Evolutionary conservation across 2,329 filamentous ascomycete genomes (phyloP).

Genomic region (Eutypa lata): DNA sequence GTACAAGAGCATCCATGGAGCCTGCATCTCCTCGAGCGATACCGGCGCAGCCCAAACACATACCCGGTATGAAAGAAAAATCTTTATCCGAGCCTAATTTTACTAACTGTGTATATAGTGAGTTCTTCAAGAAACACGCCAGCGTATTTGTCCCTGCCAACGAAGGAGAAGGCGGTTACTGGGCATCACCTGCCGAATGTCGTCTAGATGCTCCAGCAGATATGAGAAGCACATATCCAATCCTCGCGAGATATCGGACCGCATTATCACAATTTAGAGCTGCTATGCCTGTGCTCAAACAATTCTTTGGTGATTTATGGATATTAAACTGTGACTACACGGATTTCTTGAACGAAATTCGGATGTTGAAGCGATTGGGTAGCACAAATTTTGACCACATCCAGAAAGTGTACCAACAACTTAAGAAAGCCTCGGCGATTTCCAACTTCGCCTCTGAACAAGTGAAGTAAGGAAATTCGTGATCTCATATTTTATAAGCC

Average conservation of each 20-base stretch:
- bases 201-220: not conserved
- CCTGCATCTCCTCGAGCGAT: not conserved
- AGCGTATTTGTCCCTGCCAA: not conserved
- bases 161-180: not conserved
- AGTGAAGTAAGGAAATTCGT: not conserved
- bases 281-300: not conserved
- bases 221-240: not conserved
- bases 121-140: not conserved
- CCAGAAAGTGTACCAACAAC: not conserved
- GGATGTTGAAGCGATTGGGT: not conserved
- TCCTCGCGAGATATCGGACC: not conserved
- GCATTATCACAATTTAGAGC: not conserved
- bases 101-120: not conserved
- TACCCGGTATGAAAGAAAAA: not conserved
- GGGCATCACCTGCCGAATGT: not conserved
- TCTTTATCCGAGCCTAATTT: not conserved
- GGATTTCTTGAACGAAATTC: not conserved
- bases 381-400: not conserved
- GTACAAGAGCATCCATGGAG: not conserved
- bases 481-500: too few species aligned
- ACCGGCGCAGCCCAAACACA: not conserved
- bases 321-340: not conserved
- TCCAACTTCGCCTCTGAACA: not conserved
- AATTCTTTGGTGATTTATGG: slow-evolving; percentile 4
- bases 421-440: not conserved